Percentiles rank a stretch among this genome's conserved stretches.
phyloP scores from a whole-genome alignment of 495 filamentous ascomycete species.

The Aspergillus biplanus region DNA sequence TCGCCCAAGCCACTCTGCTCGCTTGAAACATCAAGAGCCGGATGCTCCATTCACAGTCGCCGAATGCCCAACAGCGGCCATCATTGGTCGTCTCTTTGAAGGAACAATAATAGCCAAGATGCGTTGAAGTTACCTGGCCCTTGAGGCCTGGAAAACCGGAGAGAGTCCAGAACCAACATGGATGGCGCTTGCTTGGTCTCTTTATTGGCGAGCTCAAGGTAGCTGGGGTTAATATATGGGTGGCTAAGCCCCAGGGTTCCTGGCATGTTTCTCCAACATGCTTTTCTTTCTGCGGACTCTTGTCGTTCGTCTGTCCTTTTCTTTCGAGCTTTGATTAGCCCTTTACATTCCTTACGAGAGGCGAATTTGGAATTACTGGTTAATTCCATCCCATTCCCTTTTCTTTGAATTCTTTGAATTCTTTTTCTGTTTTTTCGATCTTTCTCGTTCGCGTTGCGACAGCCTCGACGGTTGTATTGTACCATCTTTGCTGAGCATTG shows the following conservation, averaged over 20 bases:
- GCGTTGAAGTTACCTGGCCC: background rate
- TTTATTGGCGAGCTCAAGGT: background rate
- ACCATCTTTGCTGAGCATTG: conserved; percentile 22
- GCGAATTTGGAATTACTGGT: conserved; percentile 22
- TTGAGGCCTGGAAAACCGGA: background rate
- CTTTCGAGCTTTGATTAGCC: conserved; percentile 3
- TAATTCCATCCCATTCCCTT: conserved; percentile 14
- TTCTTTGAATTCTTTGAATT: conserved; percentile 11
- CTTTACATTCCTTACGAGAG: conserved; percentile 27
- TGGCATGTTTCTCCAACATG: conserved; percentile 18
- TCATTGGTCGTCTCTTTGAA: conserved; percentile 5
- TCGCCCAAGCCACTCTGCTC: conserved; percentile 1
- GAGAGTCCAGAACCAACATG: background rate
- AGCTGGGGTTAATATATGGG: conserved; percentile 16
- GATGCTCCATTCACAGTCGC: conserved; percentile 9
- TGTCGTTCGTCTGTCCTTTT: conserved; percentile 21
- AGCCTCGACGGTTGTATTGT: conserved; percentile 31
- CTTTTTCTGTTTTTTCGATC: conserved; percentile 14
- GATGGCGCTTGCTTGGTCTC: background rate
- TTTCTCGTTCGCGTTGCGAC: conserved; percentile 2
- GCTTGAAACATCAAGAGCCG: conserved; percentile 3
- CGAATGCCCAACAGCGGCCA: background rate
- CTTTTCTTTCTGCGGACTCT: conserved; percentile 13
- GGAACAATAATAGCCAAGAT: conserved; percentile 4
- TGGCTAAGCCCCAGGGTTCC: conserved; percentile 7